Evolutionary conservation across 257 asterid genomes (phyloP).

Genomic region (Ilex aquifolium): DNA sequence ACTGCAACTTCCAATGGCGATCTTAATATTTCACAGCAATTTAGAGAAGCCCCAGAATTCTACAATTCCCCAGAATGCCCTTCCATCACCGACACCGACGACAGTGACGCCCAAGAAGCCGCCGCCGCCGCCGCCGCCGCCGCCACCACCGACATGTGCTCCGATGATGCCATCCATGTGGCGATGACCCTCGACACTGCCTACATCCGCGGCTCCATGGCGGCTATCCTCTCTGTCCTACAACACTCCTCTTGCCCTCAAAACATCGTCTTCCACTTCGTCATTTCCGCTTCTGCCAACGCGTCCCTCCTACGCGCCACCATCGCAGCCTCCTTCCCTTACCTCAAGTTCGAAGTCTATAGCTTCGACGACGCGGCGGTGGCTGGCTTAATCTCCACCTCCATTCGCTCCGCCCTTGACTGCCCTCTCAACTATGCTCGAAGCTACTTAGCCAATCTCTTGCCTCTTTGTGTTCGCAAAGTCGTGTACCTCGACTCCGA

Average conservation of each 20-base stretch:
- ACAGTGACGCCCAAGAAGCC: not conserved
- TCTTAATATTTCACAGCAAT: not conserved
- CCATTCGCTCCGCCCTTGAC: slow-evolving; percentile 2
- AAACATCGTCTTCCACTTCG: slow-evolving; percentile 64
- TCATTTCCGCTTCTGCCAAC: slow-evolving; percentile 54
- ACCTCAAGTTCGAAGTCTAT: slow-evolving; percentile 57
- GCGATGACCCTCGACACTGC: slow-evolving; percentile 87
- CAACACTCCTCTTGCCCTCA: slow-evolving; percentile 91
- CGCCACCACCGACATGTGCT: slow-evolving; percentile 25
- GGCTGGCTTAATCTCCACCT: slow-evolving; percentile 27
- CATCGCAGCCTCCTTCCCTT: slow-evolving; percentile 58
- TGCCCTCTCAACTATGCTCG: slow-evolving; percentile 4
- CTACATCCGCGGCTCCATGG: slow-evolving; percentile 89
- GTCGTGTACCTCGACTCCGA: not conserved
- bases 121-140: not conserved
- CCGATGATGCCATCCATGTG: slow-evolving; percentile 54
- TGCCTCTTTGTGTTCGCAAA: not conserved
- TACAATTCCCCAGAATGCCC: slow-evolving; percentile 4
- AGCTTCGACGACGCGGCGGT: slow-evolving; percentile 48
- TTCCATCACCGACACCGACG: not conserved
- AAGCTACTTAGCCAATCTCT: not conserved
- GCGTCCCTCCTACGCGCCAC: slow-evolving; percentile 43
- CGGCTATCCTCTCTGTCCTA: slow-evolving; percentile 71
- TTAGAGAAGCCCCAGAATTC: slow-evolving; percentile 3
- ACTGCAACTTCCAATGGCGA: not conserved